Evolutionary conservation across 805 yeast genomes (phyloP).

Genomic region (Alloascoidea hylecoeti): DNA sequence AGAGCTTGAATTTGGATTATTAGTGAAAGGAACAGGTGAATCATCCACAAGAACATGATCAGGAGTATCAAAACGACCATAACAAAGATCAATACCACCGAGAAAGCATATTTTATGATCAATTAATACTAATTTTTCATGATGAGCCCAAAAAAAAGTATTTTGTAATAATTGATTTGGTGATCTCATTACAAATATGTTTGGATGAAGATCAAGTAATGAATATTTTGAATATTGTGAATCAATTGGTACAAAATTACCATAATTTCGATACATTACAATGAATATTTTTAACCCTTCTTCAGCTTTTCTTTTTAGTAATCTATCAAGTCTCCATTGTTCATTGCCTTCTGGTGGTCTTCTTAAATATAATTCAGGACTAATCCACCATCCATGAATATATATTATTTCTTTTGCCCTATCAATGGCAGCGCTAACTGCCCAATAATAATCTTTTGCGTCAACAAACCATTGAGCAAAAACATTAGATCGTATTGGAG

Average conservation of each 20-base stretch:
- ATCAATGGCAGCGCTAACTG: slow-evolving; percentile 79
- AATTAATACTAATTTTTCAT: slow-evolving; percentile 77
- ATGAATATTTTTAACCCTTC: slow-evolving; percentile 91
- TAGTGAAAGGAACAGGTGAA: slow-evolving; percentile 21
- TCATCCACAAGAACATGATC: slow-evolving; percentile 88
- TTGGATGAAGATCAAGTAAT: slow-evolving; percentile 68
- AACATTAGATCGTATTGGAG: slow-evolving; percentile 76
- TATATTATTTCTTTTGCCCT: slow-evolving; percentile 90
- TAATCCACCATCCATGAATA: slow-evolving; percentile 98
- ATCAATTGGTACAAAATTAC: slow-evolving; percentile 84
- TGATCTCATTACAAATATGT: slow-evolving; percentile 81
- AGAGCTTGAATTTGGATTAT: too few species aligned
- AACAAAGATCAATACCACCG: slow-evolving; percentile 94
- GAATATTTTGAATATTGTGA: slow-evolving; percentile 93
- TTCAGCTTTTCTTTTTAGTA: slow-evolving; percentile 79
- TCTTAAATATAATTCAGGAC: slow-evolving; percentile 86
- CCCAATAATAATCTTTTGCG: slow-evolving; percentile 93
- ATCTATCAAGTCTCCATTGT: slow-evolving; percentile 81
- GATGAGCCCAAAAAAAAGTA: slow-evolving; percentile 98
- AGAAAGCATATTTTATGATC: slow-evolving; percentile 83
- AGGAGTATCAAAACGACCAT: slow-evolving; percentile 92
- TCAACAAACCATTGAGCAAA: slow-evolving; percentile 97
- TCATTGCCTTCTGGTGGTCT: slow-evolving; percentile 95
- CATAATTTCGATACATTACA: slow-evolving; percentile 87
- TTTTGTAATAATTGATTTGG: slow-evolving; percentile 92